Evolutionary conservation across 257 asterid genomes (phyloP).

Genomic region (Gentiana dahurica): DNA sequence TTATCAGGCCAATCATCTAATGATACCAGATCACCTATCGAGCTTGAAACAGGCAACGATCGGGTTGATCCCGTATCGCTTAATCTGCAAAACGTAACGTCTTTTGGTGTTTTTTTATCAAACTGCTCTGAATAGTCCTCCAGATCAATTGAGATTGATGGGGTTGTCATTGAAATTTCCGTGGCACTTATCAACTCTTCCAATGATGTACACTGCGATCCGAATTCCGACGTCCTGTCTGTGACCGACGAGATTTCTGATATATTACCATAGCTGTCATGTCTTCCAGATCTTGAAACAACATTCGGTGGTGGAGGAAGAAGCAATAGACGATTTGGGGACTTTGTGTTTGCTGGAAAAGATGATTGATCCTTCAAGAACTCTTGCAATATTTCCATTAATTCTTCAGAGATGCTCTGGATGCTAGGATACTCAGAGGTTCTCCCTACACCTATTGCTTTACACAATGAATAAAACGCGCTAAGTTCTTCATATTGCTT

Average conservation of each 20-base stretch:
- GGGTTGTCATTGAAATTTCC: slow-evolving; percentile 25
- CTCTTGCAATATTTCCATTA: slow-evolving; percentile 59
- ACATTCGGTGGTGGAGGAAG: slow-evolving; percentile 15
- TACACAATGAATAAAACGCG: slow-evolving; percentile 43
- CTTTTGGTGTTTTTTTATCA: slow-evolving; percentile 16
- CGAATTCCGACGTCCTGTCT: slow-evolving; percentile 24
- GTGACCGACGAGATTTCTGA: slow-evolving; percentile 39
- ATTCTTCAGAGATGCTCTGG: slow-evolving; percentile 47
- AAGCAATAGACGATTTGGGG: slow-evolving; percentile 16
- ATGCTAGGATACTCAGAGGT: slow-evolving; percentile 62
- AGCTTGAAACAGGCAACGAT: slow-evolving; percentile 46
- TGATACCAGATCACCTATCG: slow-evolving; percentile 48
- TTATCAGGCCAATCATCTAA: slow-evolving; percentile 35
- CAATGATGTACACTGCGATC: slow-evolving; percentile 48
- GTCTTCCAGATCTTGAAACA: slow-evolving; percentile 11
- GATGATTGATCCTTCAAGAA: slow-evolving; percentile 75
- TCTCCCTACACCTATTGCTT: slow-evolving; percentile 55
- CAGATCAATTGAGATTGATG: slow-evolving; percentile 62
- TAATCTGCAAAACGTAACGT: slow-evolving; percentile 13
- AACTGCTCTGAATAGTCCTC: slow-evolving; percentile 42
- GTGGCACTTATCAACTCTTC: slow-evolving; percentile 68
- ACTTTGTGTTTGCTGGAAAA: slow-evolving; percentile 27
- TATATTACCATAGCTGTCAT: slow-evolving; percentile 28
- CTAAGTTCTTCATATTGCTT: slow-evolving; percentile 68
- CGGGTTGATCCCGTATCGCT: slow-evolving; percentile 46